A percentile compares a stretch with the other conserved stretches of the same genome.
phyloP scores from a whole-genome alignment of 148 eudicot genomes.

The Cornus controversa region DNA sequence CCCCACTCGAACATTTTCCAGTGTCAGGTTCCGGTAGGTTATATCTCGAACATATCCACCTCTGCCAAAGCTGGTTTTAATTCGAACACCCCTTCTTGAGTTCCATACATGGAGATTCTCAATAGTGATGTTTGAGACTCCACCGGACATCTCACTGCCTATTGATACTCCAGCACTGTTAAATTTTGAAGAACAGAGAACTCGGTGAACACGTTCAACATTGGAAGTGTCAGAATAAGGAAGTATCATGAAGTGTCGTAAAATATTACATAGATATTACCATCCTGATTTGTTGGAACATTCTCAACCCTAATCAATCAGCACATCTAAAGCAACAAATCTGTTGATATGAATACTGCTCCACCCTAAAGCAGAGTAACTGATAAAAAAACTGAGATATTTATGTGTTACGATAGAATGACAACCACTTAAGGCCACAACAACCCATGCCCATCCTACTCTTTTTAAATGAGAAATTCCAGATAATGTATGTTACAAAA shows the following conservation, averaged over 20 bases:
- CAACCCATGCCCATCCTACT: background rate
- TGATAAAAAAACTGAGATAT: no score
- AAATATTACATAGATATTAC: no score
- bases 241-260: no score
- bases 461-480: background rate
- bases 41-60: constrained; percentile 83
- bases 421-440: background rate
- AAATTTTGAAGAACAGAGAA: background rate
- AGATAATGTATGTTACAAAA: background rate
- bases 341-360: no score
- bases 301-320: no score
- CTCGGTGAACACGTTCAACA: constrained; percentile 4
- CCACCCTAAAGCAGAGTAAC: no score
- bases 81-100: constrained; percentile 81
- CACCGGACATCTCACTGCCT: constrained; percentile 99
- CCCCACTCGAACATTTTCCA: constrained; percentile 72
- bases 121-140: constrained; percentile 76
- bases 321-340: no score
- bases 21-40: constrained; percentile 69
- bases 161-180: constrained; percentile 93
- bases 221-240: no score
- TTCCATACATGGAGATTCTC: constrained; percentile 72
- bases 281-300: no score
- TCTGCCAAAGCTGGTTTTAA: constrained; percentile 87
- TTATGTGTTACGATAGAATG: background rate